Evolutionary conservation across 768 basidiomycete species (phyloP), one percentile per base, ranked within the genome.

Genomic region (Tylopilus felleus): DNA sequence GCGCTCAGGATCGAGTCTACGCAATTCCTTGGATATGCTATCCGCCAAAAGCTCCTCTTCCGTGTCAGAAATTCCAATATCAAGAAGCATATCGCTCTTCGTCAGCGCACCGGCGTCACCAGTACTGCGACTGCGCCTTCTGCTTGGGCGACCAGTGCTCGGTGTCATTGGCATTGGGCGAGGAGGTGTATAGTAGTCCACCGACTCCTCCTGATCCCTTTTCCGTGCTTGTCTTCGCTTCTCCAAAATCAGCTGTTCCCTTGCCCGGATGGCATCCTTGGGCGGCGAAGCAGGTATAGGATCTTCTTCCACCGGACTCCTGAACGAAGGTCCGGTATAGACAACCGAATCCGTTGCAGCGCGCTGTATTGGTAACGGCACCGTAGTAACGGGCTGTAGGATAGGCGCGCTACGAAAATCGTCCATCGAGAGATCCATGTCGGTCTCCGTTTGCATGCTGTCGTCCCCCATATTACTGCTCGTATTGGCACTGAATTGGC

Each of bases 121-220:
- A 1, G 88, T 90, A 63, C 88, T 92, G 77, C 83, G 81, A 67
- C 88, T 94, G 51, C 88, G 76, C 58, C 89, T 74, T 50, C 80
- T 74, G 51, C 77, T 81, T 12, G 84, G 83, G 38, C 85, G 71
- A 23, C 79, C 63, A 76, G 64, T 40, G 41, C 65, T 58, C 47
- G 60, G 57, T 25, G 68, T 57, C 51, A 58, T 44, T 10, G 66
- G 62, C 17, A 47, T 49, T 17, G 70, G 63, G 31, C 68, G 65
- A 4, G 66, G 65, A 49, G 70, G 69, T 16, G 69, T 71, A 63
- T 65, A 72, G 55, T 58, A 69, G 62, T 55, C 72, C 71, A 62
- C 63, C 54, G 64, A 68, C 33, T 74, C 77, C 14, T 76, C 79
- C 36, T 79, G 75, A 47, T 86, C 83, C 56, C 78, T 65, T 44